Conservation (phyloP, 2,329 filamentous ascomycete genomes). For the Paecilomyces sp. region DNA sequence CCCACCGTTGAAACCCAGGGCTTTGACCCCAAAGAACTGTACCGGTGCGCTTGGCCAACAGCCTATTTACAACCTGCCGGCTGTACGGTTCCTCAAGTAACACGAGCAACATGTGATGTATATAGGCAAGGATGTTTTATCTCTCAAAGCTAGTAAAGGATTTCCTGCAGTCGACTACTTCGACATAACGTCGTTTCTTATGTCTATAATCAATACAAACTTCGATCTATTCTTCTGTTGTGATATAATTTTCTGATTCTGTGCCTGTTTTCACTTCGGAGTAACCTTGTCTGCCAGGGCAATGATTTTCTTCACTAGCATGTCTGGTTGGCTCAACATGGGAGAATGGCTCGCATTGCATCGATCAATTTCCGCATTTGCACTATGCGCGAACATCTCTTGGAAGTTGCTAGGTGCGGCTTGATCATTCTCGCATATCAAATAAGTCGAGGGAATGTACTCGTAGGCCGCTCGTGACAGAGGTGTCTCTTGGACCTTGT, state of each 20-base stretch:
- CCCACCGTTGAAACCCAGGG: too few relatives aligned
- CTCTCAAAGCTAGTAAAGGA: too few relatives aligned
- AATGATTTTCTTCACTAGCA: constrained; percentile 3
- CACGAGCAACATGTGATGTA: too few relatives aligned
- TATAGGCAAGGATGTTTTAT: too few relatives aligned
- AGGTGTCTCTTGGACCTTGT: constrained; percentile 5
- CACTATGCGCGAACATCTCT: constrained; percentile 4
- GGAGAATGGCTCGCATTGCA: constrained; percentile 1
- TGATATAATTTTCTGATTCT: neutral
- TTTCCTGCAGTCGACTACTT: too few relatives aligned
- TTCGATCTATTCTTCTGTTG: neutral
- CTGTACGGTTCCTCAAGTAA: too few relatives aligned
- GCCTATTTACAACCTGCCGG: too few relatives aligned
- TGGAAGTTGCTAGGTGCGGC: constrained; percentile 5
- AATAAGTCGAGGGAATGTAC: constrained; percentile 14
- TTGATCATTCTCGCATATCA: constrained; percentile 10
- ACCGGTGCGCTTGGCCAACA: too few relatives aligned
- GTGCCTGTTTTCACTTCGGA: neutral
- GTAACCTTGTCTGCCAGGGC: neutral
- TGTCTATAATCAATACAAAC: neutral
- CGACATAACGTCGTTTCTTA: too few relatives aligned
- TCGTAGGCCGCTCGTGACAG: constrained; percentile 8
- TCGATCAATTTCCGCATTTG: constrained; percentile 1
- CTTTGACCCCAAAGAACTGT: too few relatives aligned
- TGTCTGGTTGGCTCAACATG: neutral